Evolutionary conservation across 2,329 filamentous ascomycete genomes (phyloP), one percentile per base, ranked within the genome.

Genomic region (Trichoderma koningiopsis): DNA sequence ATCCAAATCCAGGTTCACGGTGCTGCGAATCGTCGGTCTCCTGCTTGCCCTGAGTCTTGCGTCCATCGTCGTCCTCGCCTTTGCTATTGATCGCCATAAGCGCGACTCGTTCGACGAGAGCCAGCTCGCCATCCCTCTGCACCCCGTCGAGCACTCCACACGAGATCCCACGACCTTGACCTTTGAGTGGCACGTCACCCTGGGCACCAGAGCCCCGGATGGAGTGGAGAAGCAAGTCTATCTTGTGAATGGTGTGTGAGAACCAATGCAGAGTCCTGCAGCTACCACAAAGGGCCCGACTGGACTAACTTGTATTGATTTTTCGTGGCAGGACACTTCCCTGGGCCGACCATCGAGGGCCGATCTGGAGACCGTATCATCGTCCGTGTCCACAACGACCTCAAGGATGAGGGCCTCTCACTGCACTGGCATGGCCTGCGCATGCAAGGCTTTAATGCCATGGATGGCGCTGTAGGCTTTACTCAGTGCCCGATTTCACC

Each of bases 361-460:
- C 91, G 90, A 72, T 88, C 91, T 71, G 91, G 91, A 24, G 91
- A 94, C 74, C 86, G 85, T 3, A 77, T 94, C n/a, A 79, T 91
- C 13, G 87, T 93, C 63, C 86, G 91, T 55, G 83, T 92, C 66
- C 81, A 87, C 75, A 94, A 94, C 74, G 76, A 78, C 5, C 83
- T 86, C 33, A 85, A 90, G 0, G 84, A 83, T 7, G 90, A 92
- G 73, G 86, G 83, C 22, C 88, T 89, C 24, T 87, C 84, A 65
- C 81, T 93, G 11, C 91, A 94, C 76, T 93, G 91, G 79, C 91
- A 94, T 73, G 91, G 91, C 14, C 83, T 94, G 69, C 92, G 87
- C 73, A 90, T 93, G 77, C 91, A 91, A 74, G 89, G 89, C 16
- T 91, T 89, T 0, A 91, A 88, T 70, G 84, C 85, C 70, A 91